Evolutionary conservation across 2,329 filamentous ascomycete species (phyloP).

Genomic region (Pseudogymnoascus sp.): DNA sequence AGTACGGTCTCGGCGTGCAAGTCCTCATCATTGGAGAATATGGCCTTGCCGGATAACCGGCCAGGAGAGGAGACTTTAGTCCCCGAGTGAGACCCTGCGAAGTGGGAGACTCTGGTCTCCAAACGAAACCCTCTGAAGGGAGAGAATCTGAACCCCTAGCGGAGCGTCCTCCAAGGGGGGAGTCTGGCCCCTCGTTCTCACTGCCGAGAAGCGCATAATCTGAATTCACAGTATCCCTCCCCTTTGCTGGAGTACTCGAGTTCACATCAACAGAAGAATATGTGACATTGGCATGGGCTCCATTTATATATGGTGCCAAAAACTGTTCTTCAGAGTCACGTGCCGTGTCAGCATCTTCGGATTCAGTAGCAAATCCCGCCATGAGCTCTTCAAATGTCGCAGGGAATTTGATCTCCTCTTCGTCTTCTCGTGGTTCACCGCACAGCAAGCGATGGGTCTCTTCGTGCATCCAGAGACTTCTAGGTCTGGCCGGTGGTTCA

Average conservation of each 20-base stretch:
- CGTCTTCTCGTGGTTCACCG: not conserved
- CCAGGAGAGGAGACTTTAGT: not conserved
- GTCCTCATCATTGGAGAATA: not conserved
- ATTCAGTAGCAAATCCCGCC: too few species aligned
- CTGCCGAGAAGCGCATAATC: not conserved
- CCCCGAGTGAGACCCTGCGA: not conserved
- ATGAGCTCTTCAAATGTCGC: not conserved
- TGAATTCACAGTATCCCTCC: not conserved
- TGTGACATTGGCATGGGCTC: not conserved
- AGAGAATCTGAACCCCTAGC: not conserved
- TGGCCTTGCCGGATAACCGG: not conserved
- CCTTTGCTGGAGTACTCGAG: not conserved
- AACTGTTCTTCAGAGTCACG: not conserved
- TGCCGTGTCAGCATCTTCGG: not conserved
- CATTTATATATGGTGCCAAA: not conserved
- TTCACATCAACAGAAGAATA: not conserved
- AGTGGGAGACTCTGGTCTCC: not conserved
- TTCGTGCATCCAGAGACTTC: not conserved
- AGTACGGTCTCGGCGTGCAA: slow-evolving; percentile 7
- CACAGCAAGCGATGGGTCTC: not conserved
- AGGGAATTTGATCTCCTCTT: not conserved
- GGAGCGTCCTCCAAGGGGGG: not conserved
- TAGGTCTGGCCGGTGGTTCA: not conserved
- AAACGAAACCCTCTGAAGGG: not conserved
- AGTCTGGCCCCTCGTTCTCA: not conserved